These are phyloP conservation scores for Sequoiadendron giganteum DNA, from an alignment of 75 land plant species.

Conservation along the genomic window DNA sequence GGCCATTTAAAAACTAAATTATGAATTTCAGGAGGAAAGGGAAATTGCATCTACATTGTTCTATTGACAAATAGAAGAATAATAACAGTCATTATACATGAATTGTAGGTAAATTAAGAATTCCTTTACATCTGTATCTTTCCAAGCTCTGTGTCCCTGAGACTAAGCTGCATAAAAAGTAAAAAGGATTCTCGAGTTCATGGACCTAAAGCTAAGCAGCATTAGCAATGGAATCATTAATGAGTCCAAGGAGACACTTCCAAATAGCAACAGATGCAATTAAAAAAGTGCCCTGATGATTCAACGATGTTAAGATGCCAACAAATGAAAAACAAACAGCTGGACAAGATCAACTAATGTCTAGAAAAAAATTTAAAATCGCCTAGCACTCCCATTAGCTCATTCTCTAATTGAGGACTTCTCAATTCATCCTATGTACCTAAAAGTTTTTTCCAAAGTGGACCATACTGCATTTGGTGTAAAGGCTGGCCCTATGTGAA, in stretches of 20 bases:
- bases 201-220: neutral
- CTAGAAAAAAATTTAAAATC: neutral
- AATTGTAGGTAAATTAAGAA: neutral
- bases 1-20: neutral
- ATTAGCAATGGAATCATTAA: neutral
- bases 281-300: neutral
- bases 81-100: neutral
- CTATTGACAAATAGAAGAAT: neutral
- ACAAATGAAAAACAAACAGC: neutral
- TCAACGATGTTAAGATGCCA: neutral
- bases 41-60: neutral
- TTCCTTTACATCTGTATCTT: neutral
- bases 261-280: neutral
- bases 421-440: too few species aligned
- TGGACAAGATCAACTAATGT: neutral
- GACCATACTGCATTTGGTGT: too few species aligned
- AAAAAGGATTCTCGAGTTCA: neutral
- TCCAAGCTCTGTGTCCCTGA: neutral
- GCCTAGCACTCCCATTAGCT: neutral
- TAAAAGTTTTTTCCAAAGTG: too few species aligned
- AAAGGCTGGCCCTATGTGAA: too few species aligned
- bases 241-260: neutral
- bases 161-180: neutral
- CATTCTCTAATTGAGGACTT: too few species aligned
- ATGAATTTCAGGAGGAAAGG: neutral